A percentile compares a stretch with the other conserved stretches of the same genome.
Conservation (phyloP, 2,329 filamentous ascomycete species). For the Aspergillus caelatus region DNA sequence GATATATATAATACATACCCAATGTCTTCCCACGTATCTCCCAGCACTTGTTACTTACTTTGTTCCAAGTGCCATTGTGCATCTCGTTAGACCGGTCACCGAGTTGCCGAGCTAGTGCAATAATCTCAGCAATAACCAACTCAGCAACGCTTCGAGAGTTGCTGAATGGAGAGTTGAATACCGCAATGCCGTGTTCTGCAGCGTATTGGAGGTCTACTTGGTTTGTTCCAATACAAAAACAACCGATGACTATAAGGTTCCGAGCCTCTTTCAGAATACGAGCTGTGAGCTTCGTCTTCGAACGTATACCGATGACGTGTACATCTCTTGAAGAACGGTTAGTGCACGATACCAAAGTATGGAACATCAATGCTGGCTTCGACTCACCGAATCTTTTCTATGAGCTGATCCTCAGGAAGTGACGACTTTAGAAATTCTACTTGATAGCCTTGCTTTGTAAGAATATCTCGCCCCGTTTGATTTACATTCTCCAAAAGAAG, state of each 20-base stretch:
- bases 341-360: conserved; percentile 14
- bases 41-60: conserved; percentile 96
- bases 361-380: not conserved
- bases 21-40: conserved; percentile 97
- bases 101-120: conserved; percentile 85
- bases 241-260: conserved; percentile 93
- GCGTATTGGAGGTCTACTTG: conserved; percentile 50
- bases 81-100: conserved; percentile 92
- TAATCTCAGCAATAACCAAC: conserved; percentile 92
- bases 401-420: conserved; percentile 87
- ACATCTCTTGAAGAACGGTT: conserved; percentile 66
- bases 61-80: conserved; percentile 95
- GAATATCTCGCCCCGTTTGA: conserved; percentile 79
- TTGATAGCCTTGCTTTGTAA: conserved; percentile 87
- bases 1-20: conserved; percentile 52
- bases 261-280: conserved; percentile 85
- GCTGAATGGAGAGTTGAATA: conserved; percentile 98
- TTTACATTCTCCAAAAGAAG: conserved; percentile 96
- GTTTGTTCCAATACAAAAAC: conserved; percentile 97
- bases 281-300: conserved; percentile 91
- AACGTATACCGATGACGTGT: conserved; percentile 96
- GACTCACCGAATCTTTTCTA: conserved; percentile 88
- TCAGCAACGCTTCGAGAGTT: conserved; percentile 97
- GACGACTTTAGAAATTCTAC: conserved; percentile 90
- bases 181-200: conserved; percentile 71